Evolutionary conservation across 208 protist genomes (phyloP), one percentile per base, ranked within the genome.

Genomic region (Trypanosoma conorhini): DNA sequence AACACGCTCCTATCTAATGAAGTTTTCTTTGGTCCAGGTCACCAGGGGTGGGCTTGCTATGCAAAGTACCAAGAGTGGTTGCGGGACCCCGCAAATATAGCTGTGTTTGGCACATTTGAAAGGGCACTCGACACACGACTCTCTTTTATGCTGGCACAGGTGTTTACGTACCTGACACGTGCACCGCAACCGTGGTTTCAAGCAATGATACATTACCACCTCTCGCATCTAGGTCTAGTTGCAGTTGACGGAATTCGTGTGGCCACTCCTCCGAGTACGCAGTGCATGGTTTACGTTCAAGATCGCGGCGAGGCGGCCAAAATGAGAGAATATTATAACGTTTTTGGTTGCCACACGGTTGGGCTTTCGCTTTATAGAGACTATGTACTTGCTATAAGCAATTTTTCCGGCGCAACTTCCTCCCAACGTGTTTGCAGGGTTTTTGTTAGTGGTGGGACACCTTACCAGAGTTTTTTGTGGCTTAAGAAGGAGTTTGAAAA

Each of bases 181-280:
- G 51, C 69, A 0, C 75, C 75, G n/a, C 75, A 80, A 35, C 75
- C 75, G 65, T 80, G 75, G 75, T 77, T 80, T 63, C 54, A 62
- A 26, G 42, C n/a, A 12, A 76, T 80, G 71, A 42, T 75, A 8
- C 3, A 66, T 1, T 51, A 75, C 30, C 70, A 75, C 50, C 61
- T 75, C 10, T 44, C 50, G 13, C 70, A 60, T 5, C 33, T 60
- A 1, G 59, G 31, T 56, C 2, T 64, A 15, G 19, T 62, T 21
- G 3, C 62, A n/a, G 2, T 61, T 10, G 1, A 21, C 35, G 19
- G 9, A n/a, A 48, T 30, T 3, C 24, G 28, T 30, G 58, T 19
- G 21, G 42, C 4, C 19, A 21, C n/a, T 19, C 4, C 13, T n/a
- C 1, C 21, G 12, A 42, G 33, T 35, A 22, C 9, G 24, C 26